Base-by-base conservation (phyloP, 1,284 basidiomycete species). In the Cryptococcus sp. region DNA sequence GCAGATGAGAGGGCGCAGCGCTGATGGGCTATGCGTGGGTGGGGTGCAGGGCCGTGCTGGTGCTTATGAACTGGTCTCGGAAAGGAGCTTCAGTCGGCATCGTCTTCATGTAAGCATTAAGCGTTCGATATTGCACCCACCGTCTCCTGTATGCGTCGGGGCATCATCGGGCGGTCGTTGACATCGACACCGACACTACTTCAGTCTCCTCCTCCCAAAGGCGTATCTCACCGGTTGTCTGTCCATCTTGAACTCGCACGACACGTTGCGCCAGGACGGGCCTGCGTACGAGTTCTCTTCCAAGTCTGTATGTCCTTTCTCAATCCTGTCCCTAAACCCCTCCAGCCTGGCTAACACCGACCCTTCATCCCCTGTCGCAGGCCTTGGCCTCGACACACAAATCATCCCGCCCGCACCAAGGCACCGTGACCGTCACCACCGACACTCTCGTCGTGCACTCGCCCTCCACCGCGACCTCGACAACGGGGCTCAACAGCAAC, bases 121-220 rank as follows among this genome's bases (percentile, higher is more conserved):
- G 2, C 18, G 24, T n/a, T n/a, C n/a, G n/a, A n/a, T n/a, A n/a
- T n/a, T n/a, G n/a, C n/a, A n/a, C n/a, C n/a, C n/a, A n/a, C n/a
- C n/a, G n/a, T n/a, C n/a, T n/a, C n/a, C n/a, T n/a, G n/a, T n/a
- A n/a, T n/a, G n/a, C n/a, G n/a, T n/a, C n/a, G n/a, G n/a, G n/a
- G n/a, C n/a, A n/a, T n/a, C n/a, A n/a, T n/a, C n/a, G n/a, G n/a
- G n/a, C n/a, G n/a, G 23, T 16, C 23, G 20, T 20, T 44, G 23
- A 16, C 23, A 33, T 33, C 5, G 28, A 33, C n/a, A 33, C 28
- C 9, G 28, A 33, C 7, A 40, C n/a, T 18, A 24, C 5, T 12
- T 18, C 38, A 60, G 59, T 1, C 50, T 61, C 9, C 54, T 57
- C 23, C 59, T 57, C 35, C 59, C 59, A 15, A 61, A 61, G 42